Evolutionary conservation across 768 basidiomycete species (phyloP).

Genomic region (Hygrophorus pudorinus): DNA sequence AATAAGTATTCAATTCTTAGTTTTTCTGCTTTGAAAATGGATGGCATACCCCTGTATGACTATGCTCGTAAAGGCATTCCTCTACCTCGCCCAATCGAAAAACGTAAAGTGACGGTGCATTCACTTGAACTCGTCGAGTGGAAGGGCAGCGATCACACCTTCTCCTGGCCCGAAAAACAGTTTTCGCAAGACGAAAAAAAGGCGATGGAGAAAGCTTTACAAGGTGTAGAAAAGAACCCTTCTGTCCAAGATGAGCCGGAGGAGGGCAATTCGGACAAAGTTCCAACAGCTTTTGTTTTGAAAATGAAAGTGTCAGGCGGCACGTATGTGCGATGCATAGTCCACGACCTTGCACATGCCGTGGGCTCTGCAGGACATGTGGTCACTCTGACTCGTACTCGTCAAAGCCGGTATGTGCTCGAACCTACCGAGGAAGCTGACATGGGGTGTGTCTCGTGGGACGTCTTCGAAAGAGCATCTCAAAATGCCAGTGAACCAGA

Average conservation of each 20-base stretch:
- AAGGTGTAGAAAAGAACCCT: slow-evolving; percentile 32
- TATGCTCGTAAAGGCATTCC: slow-evolving; percentile 89
- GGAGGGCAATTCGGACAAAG: slow-evolving; percentile 16
- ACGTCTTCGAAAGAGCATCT: slow-evolving; percentile 55
- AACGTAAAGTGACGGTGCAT: slow-evolving; percentile 74
- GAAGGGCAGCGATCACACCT: slow-evolving; percentile 67
- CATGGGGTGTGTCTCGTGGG: slow-evolving; percentile 61
- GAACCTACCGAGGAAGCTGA: slow-evolving; percentile 41
- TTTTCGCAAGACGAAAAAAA: slow-evolving; percentile 60
- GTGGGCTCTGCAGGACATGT: slow-evolving; percentile 89
- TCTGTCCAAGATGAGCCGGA: slow-evolving; percentile 33
- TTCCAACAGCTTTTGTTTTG: slow-evolving; percentile 74
- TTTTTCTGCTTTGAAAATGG: slow-evolving; percentile 98
- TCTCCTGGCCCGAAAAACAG: slow-evolving; percentile 63
- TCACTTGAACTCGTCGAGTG: slow-evolving; percentile 72
- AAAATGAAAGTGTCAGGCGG: slow-evolving; percentile 93
- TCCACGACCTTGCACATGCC: slow-evolving; percentile 83
- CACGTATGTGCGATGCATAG: slow-evolving; percentile 93
- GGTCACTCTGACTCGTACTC: slow-evolving; percentile 79
- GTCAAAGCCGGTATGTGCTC: slow-evolving; percentile 75
- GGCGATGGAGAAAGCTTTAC: slow-evolving; percentile 57
- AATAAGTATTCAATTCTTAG: slow-evolving; percentile 28
- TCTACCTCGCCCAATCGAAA: slow-evolving; percentile 88
- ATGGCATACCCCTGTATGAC: slow-evolving; percentile 89
- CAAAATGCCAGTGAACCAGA: slow-evolving; percentile 43